These are phyloP conservation scores for Leersia perrieri DNA, from an alignment of 176 grass and related monocot species.

Conservation along the genomic window DNA sequence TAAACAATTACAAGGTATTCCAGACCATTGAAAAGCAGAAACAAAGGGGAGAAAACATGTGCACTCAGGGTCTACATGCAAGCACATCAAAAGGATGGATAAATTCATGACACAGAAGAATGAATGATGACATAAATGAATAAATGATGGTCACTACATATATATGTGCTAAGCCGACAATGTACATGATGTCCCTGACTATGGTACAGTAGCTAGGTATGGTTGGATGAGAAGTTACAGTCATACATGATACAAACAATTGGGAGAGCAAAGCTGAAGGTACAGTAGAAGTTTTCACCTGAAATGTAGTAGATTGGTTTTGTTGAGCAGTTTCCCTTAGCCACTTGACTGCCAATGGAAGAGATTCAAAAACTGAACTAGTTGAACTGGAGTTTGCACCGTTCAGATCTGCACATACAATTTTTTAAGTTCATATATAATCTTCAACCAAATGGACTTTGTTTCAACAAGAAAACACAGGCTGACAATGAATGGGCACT, in stretches of 20 bases:
- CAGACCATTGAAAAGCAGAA: constrained; percentile 16
- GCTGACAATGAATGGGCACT: constrained; percentile 8
- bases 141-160: neutral
- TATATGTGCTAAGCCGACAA: constrained; percentile 2
- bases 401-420: constrained; percentile 46
- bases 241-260: constrained; percentile 29
- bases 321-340: constrained; percentile 64
- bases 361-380: constrained; percentile 71
- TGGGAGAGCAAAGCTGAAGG: constrained; percentile 4
- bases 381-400: constrained; percentile 26
- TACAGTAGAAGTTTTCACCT: constrained; percentile 49
- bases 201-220: constrained; percentile 1
- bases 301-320: constrained; percentile 57
- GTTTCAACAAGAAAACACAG: constrained; percentile 29
- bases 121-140: neutral
- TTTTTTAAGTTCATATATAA: constrained; percentile 18
- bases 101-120: constrained; percentile 23
- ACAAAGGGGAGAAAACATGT: neutral
- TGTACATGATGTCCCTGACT: neutral
- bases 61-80: neutral
- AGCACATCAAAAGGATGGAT: neutral
- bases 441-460: constrained; percentile 25
- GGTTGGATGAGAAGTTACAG: neutral
- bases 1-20: constrained; percentile 5
- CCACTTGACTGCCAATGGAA: constrained; percentile 81